Evolutionary conservation across 495 filamentous ascomycete species (phyloP).

Genomic region (Aspergillus diversus): DNA sequence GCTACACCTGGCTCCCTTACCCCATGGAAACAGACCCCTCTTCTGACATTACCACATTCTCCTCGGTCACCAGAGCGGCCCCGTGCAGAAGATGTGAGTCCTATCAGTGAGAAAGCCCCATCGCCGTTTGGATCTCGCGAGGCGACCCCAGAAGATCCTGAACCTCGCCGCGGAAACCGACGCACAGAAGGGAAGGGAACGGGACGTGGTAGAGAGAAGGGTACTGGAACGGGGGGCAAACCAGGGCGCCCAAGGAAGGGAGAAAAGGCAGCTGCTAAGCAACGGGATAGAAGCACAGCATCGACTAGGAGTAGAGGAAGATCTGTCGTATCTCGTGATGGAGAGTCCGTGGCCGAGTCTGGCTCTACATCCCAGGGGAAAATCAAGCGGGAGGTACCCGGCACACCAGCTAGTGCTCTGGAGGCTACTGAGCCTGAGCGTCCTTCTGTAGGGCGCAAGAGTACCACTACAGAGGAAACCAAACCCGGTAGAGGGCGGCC

Average conservation of each 20-base stretch:
- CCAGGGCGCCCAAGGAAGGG: conserved; percentile 32
- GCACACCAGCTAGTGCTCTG: conserved; percentile 54
- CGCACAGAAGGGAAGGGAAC: conserved; percentile 29
- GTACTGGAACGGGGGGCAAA: conserved; percentile 28
- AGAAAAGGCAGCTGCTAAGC: conserved; percentile 40
- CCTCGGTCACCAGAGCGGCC: conserved; percentile 52
- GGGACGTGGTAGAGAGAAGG: conserved; percentile 18
- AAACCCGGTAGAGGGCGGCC: conserved; percentile 34
- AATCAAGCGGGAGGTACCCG: conserved; percentile 70
- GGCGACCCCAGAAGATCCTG: conserved; percentile 35
- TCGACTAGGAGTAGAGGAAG: conserved; percentile 62
- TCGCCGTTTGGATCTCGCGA: conserved; percentile 45
- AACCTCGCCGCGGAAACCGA: conserved; percentile 31
- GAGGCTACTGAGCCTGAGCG: conserved; percentile 43
- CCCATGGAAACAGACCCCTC: conserved; percentile 52
- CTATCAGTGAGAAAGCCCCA: conserved; percentile 53
- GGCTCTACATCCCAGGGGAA: conserved; percentile 44
- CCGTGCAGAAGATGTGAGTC: conserved; percentile 54
- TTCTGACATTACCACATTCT: conserved; percentile 42
- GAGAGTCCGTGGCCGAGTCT: conserved; percentile 53
- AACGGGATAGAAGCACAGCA: conserved; percentile 54
- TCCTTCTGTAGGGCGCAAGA: conserved; percentile 55
- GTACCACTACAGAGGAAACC: conserved; percentile 34
- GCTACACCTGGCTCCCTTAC: conserved; percentile 51
- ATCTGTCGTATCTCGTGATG: conserved; percentile 61